Base-by-base conservation (phyloP, 2,329 filamentous ascomycete species). In the Pseudocercospora fuligena region DNA sequence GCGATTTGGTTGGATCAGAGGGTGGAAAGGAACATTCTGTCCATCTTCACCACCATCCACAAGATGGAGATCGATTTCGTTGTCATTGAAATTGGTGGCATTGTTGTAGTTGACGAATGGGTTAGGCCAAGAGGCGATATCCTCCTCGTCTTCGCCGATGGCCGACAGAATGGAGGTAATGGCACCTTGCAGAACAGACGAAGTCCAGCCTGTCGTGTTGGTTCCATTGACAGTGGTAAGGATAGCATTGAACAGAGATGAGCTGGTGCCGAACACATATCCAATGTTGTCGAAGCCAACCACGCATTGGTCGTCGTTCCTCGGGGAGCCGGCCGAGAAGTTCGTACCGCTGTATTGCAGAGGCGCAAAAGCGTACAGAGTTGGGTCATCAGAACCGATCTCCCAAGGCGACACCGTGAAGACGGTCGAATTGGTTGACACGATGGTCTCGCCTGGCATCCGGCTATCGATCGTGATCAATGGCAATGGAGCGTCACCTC, bases 231-330 rank as follows among this genome's bases (percentile, higher is more conserved):
- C 82, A 11, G 87, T 80, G 2, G 93, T 82, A 19, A 97, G 80
- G 73, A 92, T 86, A 73, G 89, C 83, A 80, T 97, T 97, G 85
- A 97, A 97, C 1, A 97, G 84, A 0, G 91, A 90, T 0, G 90
- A 92, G 23, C 90, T 93, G 0, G 93, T 97, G 60, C 93, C 93
- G 88, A 97, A 93, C 27, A 97, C 83, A 75, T 87, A 97, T 6
- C 92, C 92, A 25, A 87, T 86, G 73, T 93, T 93, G 79, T 97
- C 94, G 69, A 93, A 93, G 0, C 94, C 94, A 7, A 86, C 83
- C 16, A 96, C 85, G 75, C 94, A 97, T 29, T 80, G 77, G 51
- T 86, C 85, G 63, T 83, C 77, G 11, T 81, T 76, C 0, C 86
- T 80, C 21, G 95, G 78, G 7, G 77, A 74, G 21, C 92, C 92